phyloP scores from a whole-genome alignment of 2,329 filamentous ascomycete species.

The Albifimbria verrucaria region DNA sequence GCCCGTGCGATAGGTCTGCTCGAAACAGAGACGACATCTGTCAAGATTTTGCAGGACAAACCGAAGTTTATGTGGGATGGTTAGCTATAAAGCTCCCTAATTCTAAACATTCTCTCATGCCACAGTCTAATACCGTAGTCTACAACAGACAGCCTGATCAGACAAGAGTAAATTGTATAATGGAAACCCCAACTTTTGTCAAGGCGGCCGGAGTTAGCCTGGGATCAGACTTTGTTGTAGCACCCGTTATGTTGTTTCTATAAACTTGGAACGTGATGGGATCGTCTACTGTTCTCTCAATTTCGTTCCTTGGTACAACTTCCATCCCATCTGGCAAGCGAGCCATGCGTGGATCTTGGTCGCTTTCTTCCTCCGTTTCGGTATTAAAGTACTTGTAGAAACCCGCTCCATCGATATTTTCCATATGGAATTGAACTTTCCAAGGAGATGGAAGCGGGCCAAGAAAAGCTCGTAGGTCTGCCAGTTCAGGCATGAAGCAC shows the following conservation, averaged over 20 bases:
- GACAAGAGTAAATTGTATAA: background rate
- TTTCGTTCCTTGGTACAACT: background rate
- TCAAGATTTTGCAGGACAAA: background rate
- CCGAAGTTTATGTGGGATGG: background rate
- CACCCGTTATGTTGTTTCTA: background rate
- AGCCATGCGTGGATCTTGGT: background rate
- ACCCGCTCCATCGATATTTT: background rate
- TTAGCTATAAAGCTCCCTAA: background rate
- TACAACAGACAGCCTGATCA: background rate
- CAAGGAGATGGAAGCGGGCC: background rate
- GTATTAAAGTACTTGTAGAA: background rate
- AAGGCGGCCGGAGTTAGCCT: background rate
- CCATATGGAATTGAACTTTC: constrained; percentile 1
- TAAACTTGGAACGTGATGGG: background rate
- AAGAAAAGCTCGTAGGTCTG: background rate
- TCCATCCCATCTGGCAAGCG: background rate
- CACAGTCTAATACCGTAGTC: background rate
- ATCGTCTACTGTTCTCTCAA: background rate
- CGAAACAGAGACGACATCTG: background rate
- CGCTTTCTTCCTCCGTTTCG: background rate
- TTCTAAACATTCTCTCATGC: background rate
- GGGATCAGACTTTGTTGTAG: background rate
- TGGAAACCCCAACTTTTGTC: background rate
- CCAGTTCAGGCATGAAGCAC: background rate
- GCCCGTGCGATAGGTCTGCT: background rate